A percentile compares a stretch with the other conserved stretches of the same genome.
phyloP scores from a whole-genome alignment of 1,284 basidiomycete species.

The Rhodotorula sp. region DNA sequence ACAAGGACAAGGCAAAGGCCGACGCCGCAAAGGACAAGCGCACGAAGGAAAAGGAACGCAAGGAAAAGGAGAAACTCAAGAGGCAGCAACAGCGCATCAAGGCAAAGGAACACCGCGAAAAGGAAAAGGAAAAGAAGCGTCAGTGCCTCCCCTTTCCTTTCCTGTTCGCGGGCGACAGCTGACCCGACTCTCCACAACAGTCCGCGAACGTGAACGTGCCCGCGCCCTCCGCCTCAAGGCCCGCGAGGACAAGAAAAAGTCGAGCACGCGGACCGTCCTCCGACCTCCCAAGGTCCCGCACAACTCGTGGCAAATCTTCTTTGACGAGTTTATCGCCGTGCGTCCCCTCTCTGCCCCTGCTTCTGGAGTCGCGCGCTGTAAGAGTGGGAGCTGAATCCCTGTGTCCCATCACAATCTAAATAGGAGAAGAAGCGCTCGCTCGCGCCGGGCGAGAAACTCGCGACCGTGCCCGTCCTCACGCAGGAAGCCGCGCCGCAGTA shows the following conservation, averaged over 20 bases:
- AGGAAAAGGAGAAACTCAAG: slow-evolving; percentile 23
- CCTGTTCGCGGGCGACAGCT: too few relatives aligned
- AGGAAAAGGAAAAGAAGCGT: slow-evolving; percentile 1
- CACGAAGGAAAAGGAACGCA: slow-evolving; percentile 18
- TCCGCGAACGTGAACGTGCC: neutral
- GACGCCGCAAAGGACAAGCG: neutral
- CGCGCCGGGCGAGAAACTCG: slow-evolving; percentile 18
- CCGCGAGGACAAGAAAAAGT: slow-evolving; percentile 10
- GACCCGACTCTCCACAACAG: neutral
- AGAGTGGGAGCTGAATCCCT: neutral
- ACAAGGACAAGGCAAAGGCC: slow-evolving; percentile 20
- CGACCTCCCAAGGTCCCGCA: slow-evolving; percentile 30
- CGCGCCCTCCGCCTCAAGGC: neutral
- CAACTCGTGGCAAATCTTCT: slow-evolving; percentile 34
- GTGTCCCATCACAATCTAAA: too few relatives aligned
- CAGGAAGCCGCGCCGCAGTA: slow-evolving; percentile 21
- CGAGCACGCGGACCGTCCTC: slow-evolving; percentile 12
- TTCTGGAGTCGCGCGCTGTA: too few relatives aligned
- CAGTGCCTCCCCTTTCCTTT: neutral
- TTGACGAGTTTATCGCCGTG: slow-evolving; percentile 26
- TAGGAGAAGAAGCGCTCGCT: slow-evolving; percentile 13
- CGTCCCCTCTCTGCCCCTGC: neutral
- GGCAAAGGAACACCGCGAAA: slow-evolving; percentile 10
- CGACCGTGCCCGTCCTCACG: slow-evolving; percentile 4
- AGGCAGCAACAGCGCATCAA: slow-evolving; percentile 14